These are phyloP conservation scores for Daldinia decipiens DNA, from an alignment of 495 filamentous ascomycete species.

Conservation along the genomic window DNA sequence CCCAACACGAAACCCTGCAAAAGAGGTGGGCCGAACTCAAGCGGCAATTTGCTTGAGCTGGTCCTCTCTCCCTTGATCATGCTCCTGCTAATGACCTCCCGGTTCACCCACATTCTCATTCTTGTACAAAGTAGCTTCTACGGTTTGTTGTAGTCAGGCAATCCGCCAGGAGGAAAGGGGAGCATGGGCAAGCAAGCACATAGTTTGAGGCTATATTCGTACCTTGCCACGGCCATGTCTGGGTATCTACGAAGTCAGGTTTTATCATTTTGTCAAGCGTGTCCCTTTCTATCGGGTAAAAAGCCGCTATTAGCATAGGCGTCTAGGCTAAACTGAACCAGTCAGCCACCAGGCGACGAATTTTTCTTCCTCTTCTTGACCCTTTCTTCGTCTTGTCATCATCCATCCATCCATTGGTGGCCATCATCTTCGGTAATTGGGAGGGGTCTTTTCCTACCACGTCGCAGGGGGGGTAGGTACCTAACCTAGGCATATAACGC, in stretches of 20 bases:
- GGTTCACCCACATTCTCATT: slow-evolving; percentile 27
- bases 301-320: not conserved
- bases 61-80: slow-evolving; percentile 13
- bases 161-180: slow-evolving; percentile 15
- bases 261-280: slow-evolving; percentile 13
- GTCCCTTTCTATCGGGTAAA: not conserved
- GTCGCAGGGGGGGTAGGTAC: not conserved
- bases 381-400: not conserved
- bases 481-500: not conserved
- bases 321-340: not conserved
- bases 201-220: not conserved
- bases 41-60: slow-evolving; percentile 59
- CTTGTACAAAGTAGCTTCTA: slow-evolving; percentile 42
- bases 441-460: not conserved
- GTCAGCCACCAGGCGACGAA: not conserved
- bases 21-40: slow-evolving; percentile 86
- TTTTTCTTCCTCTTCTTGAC: not conserved
- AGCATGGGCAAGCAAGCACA: slow-evolving; percentile 7
- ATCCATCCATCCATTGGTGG: not conserved
- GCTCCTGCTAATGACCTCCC: slow-evolving; percentile 6
- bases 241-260: slow-evolving; percentile 30
- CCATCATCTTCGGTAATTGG: slow-evolving; percentile 3
- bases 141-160: slow-evolving; percentile 21
- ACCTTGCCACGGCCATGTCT: slow-evolving; percentile 1
- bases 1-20: slow-evolving; percentile 77